phyloP scores from a whole-genome alignment of 192 early-diverging fungal genomes.

The Backusella tuberculispora region DNA sequence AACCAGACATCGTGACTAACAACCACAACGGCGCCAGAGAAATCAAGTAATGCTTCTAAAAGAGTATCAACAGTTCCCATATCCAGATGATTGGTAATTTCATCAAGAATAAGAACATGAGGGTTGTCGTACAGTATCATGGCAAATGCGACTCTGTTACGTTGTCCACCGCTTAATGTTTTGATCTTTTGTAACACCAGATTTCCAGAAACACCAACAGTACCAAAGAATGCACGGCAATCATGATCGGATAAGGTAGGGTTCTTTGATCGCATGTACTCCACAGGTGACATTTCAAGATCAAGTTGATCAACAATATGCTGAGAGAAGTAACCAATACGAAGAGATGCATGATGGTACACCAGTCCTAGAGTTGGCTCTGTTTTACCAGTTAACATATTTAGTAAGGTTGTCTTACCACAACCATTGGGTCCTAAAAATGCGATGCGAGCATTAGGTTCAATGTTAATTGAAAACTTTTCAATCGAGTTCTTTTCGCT shows the following conservation, averaged over 20 bases:
- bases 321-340: slow-evolving; percentile 87
- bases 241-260: slow-evolving; percentile 60
- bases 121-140: slow-evolving; percentile 64
- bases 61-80: slow-evolving; percentile 83
- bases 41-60: slow-evolving; percentile 70
- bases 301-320: slow-evolving; percentile 76
- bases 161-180: slow-evolving; percentile 82
- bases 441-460: slow-evolving; percentile 68
- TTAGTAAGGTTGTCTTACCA: slow-evolving; percentile 82
- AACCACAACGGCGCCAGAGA: slow-evolving; percentile 73
- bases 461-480: slow-evolving; percentile 73
- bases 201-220: slow-evolving; percentile 73
- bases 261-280: slow-evolving; percentile 48
- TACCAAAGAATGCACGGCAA: slow-evolving; percentile 73
- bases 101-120: slow-evolving; percentile 77
- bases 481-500: slow-evolving; percentile 49
- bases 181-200: slow-evolving; percentile 63
- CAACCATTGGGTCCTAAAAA: slow-evolving; percentile 86
- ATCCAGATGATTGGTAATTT: slow-evolving; percentile 91
- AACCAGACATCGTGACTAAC: slow-evolving; percentile 90
- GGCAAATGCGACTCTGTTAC: slow-evolving; percentile 77
- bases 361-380: slow-evolving; percentile 67
- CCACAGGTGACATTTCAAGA: slow-evolving; percentile 54
- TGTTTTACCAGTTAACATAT: slow-evolving; percentile 68
- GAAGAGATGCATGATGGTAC: slow-evolving; percentile 61